Base-by-base conservation (phyloP, 257 asterid genomes). In the Ilex aquifolium region DNA sequence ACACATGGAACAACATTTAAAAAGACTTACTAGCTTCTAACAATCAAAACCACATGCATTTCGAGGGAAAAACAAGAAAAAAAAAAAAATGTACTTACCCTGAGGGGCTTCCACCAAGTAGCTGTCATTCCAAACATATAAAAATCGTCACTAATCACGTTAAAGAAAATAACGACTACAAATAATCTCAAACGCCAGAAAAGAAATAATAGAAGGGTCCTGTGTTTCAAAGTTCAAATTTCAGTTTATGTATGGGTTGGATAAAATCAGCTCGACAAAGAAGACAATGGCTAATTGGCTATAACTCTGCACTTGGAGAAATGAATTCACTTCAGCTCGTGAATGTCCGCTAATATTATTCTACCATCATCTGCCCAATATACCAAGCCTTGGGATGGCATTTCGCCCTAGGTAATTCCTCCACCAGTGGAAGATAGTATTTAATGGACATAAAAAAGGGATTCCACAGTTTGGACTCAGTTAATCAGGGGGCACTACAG, bases 51-150 rank as follows among this genome's bases (percentile, higher is more conserved):
- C 7, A 11, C 12, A 42, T 42, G 48, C 7, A 42, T 42, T 42
- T 42, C 63, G 70, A 17, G 46, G 3, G 39, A 2, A 14, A 36
- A 15, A 27, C 21, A 31, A 36, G 57, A 21, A 44, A n/a, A 30
- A 31, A 65, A 42, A 30, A 59, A 32, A 51, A 6, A 68, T 53
- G 54, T 49, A 69, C 90, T 79, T 80, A 86, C 98, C 95, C 97
- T 40, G 88, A 32, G 59, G 95, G 76, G 68, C 72, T 73, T 70
- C 67, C 84, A 54, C 98, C 98, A 57, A 88, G 78, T 42, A 91
- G 73, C 98, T 91, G 96, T 58, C 61, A 14, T 15, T 53, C 11
- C 30, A 58, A 57, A 72, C 32, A 59, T 10, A 63, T 49, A 7
- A 71, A 60, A 67, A 70, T 50, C 21, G 51, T 39, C 63, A 68